Base-by-base conservation (phyloP, 192 early-diverging fungal species). In the Bifiguratus adelaidae region DNA sequence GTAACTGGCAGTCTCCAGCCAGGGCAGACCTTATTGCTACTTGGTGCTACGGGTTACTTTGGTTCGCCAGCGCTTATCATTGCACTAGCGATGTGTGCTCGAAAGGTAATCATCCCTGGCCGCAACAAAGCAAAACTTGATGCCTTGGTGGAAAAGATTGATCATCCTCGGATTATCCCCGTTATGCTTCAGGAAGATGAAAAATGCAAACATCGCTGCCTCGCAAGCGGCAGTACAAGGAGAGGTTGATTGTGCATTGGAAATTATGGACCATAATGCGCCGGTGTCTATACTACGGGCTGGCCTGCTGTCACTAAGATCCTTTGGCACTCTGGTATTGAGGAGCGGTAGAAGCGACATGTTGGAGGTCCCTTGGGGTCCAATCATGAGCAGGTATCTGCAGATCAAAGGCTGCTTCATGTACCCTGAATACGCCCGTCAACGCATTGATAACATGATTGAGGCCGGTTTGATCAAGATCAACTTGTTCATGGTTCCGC, bases 351-450 rank as follows among this genome's bases (percentile, higher is more conserved):
- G 36, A 6, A 13, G 4, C 3, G 34, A 41, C 18, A 51, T 28
- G 18, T 19, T 41, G 18, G 49, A 51, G 30, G 16, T 51, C 15
- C 26, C 52, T 5, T 57, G 47, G 20, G 44, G 38, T 24, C 24
- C 38, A 23, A 38, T 63, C 20, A 63, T 58, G 61, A 18, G 4
- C 15, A 56, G 47, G 0, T 38, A 38, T 8, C 20, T 63, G n/a
- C 57, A 49, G 7, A 38, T 63, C 47, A 58, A 54, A 40, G 61
- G 56, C 18, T 29, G 45, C 26, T 58, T 63, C 5, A 63, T 63
- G 61, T 63, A 58, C n/a, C 26, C 38, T 0, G 47, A 51, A 1
- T 33, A 44, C 4, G 55, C 40, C 7, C 29, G 44, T 23, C 49
- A 46, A 8, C 35, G 35, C 7, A 13, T 63, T 12, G 19, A 58